Conservation (phyloP, 2,329 filamentous ascomycete genomes). For the Microcyclosporella mali region DNA sequence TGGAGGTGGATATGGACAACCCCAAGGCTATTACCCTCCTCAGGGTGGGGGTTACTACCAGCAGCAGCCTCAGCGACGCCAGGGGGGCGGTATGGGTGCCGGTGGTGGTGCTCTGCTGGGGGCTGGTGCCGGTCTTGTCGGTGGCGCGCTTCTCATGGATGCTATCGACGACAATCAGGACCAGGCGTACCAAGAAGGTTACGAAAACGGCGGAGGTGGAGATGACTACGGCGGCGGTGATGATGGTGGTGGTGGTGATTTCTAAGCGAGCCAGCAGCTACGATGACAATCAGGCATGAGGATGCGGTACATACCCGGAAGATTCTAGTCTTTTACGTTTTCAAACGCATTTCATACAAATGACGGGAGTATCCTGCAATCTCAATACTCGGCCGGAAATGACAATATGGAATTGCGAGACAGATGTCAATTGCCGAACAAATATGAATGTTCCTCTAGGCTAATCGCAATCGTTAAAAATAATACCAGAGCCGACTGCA, state of each 20-base stretch:
- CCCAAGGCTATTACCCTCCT: conserved; percentile 37
- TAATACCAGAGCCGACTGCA: no score
- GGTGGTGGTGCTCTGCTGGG: conserved; percentile 71
- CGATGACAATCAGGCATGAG: no score
- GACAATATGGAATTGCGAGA: no score
- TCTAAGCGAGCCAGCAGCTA: conserved; percentile 4
- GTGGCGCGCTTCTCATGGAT: conserved; percentile 66
- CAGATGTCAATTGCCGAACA: no score
- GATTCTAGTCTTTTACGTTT: no score
- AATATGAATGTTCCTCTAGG: no score
- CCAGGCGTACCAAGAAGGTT: conserved; percentile 45
- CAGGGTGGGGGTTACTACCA: conserved; percentile 29
- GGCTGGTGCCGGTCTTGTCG: conserved; percentile 72
- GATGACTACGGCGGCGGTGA: conserved; percentile 30
- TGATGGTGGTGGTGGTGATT: conserved; percentile 29
- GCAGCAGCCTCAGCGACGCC: conserved; percentile 39
- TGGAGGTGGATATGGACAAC: conserved; percentile 38
- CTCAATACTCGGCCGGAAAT: no score
- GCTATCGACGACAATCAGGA: conserved; percentile 53
- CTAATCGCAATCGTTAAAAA: no score
- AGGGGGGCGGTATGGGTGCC: conserved; percentile 55
- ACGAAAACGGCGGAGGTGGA: conserved; percentile 33
- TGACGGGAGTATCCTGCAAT: no score
- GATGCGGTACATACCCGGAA: no score
- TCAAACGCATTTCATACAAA: no score